These are phyloP conservation scores for Primulina huaijiensis DNA, from an alignment of 257 asterid species.

Conservation along the genomic window DNA sequence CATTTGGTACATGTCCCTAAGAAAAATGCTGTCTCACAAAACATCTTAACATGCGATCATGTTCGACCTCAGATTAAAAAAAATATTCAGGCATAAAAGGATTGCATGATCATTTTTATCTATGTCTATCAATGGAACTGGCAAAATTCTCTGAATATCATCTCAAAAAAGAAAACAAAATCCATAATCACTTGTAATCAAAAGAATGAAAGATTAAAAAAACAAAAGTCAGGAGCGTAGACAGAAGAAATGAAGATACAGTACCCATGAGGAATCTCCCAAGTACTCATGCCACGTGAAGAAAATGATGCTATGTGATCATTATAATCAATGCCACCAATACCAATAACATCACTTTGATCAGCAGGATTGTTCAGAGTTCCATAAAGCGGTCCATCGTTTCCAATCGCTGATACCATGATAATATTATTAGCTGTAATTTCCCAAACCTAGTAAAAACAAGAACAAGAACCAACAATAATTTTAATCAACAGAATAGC, in stretches of 20 bases:
- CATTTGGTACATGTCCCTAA: no score
- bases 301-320: constrained; percentile 99
- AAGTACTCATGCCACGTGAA: constrained; percentile 99
- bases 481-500: constrained; percentile 18
- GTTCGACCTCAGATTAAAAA: constrained; percentile 4
- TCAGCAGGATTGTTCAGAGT: constrained; percentile 98
- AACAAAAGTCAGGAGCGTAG: constrained; percentile 9
- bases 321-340: constrained; percentile 97
- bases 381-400: constrained; percentile 98
- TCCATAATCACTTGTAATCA: no score
- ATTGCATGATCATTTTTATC: background rate
- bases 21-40: no score
- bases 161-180: constrained; percentile 13
- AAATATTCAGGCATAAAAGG: background rate
- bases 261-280: constrained; percentile 99
- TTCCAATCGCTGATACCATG: constrained; percentile 98
- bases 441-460: constrained; percentile 82
- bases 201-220: constrained; percentile 4
- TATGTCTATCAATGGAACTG: constrained; percentile 1
- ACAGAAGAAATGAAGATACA: constrained; percentile 21
- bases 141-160: constrained; percentile 6
- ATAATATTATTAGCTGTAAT: constrained; percentile 90
- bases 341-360: constrained; percentile 99
- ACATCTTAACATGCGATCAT: background rate
- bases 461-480: constrained; percentile 16